Evolutionary conservation across 306 rosid species (phyloP), one percentile per base, ranked within the genome.

Genomic region (Cicer arietinum): DNA sequence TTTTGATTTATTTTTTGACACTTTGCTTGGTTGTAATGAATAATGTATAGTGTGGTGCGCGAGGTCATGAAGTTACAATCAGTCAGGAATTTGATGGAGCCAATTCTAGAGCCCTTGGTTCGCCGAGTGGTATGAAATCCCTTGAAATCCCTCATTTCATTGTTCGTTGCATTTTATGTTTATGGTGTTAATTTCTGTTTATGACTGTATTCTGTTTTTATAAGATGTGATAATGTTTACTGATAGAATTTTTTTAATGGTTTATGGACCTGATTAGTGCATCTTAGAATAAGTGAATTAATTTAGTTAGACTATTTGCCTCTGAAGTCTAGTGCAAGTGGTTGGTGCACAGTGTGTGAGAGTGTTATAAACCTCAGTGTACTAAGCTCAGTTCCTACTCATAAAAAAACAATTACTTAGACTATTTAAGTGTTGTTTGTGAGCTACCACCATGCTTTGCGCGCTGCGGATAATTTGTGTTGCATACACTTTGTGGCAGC

Each of bases 21-120:
- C 45, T 81, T 76, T 46, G 13, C 10, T 78, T 69, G 66, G 44
- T 80, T 78, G 17, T 37, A 11, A 71, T 71, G 39, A 18, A 47
- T 63, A 40, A 42, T 75, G 79, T 84, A 68, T 79, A 93, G 97
- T 69, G 98, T 85, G 80, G 97, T 91, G 77, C 88, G 80, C 3
- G 98, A 93, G 63, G 84, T 84, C 75, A 80, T 81, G 92, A 84
- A 69, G 79, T 74, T 88, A 73, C 89, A 89, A 62, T 79, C 89
- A 14, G 82, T 91, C 25, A 83, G 86, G 77, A 77, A 86, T 74
- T 70, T 81, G 60, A 83, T 93, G 85, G 96, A 93, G 87, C 97
- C 97, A 6, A 77, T 88, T 80, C 78, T 88, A 7, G 93, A 89
- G 84, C 96, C 93, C 39, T 84, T 93, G 89, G 85, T 93, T 80